Evolutionary conservation across 192 early-diverging fungal species (phyloP).

Genomic region (Geosiphon pyriformis): DNA sequence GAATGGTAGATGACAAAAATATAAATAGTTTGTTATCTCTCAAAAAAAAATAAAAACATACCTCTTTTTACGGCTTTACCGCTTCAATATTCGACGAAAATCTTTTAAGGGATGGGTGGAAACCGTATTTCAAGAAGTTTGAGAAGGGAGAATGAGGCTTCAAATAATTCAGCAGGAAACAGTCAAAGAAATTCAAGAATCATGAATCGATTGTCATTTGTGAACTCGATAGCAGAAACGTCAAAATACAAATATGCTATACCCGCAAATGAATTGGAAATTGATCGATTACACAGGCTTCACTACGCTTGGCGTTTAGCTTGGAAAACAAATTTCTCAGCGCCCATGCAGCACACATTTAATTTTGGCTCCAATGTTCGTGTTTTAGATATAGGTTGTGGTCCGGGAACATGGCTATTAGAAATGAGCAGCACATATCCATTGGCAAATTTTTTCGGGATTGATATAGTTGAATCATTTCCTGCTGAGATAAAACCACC

Average conservation of each 20-base stretch:
- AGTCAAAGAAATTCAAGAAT: not conserved
- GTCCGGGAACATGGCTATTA: slow-evolving; percentile 36
- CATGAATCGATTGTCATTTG: not conserved
- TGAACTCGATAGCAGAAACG: not conserved
- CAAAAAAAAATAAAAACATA: too few relatives aligned
- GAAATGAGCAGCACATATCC: slow-evolving; percentile 35
- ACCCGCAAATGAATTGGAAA: not conserved
- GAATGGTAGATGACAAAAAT: too few relatives aligned
- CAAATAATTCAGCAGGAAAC: too few relatives aligned
- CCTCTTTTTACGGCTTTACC: too few relatives aligned
- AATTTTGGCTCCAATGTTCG: not conserved
- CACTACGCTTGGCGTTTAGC: not conserved
- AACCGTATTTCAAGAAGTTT: too few relatives aligned
- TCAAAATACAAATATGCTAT: not conserved
- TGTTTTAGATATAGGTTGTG: slow-evolving; percentile 20
- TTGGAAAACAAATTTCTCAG: not conserved
- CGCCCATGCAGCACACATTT: not conserved
- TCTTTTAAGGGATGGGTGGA: too few relatives aligned
- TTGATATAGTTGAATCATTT: slow-evolving; percentile 32
- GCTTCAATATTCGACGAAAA: too few relatives aligned
- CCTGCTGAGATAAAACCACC: slow-evolving; percentile 35
- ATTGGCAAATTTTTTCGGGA: slow-evolving; percentile 31
- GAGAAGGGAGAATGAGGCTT: too few relatives aligned
- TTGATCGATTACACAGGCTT: not conserved
- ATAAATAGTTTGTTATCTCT: too few relatives aligned